phyloP scores from a whole-genome alignment of 2,329 filamentous ascomycete genomes.

The Sarocladium strictum region DNA sequence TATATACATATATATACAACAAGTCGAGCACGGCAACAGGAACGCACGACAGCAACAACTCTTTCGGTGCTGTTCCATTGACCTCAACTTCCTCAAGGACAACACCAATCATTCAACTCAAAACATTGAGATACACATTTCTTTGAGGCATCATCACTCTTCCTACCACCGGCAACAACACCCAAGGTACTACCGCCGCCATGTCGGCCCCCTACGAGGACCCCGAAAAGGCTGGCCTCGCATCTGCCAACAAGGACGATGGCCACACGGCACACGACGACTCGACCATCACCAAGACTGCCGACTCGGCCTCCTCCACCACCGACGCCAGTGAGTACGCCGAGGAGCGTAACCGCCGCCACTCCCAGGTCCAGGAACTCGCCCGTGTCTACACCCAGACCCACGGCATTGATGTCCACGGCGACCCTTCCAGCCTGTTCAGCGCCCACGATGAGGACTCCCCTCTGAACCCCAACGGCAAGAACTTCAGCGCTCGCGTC shows the following conservation, averaged over 20 bases:
- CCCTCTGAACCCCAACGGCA: conserved; percentile 22
- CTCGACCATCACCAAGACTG: conserved; percentile 7
- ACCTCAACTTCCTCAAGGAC: too few species aligned
- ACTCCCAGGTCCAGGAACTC: conserved; percentile 42
- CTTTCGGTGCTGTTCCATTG: not conserved
- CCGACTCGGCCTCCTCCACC: conserved; percentile 7
- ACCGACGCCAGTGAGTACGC: conserved; percentile 30
- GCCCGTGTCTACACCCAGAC: conserved; percentile 46
- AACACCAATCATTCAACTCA: too few species aligned
- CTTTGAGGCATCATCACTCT: not conserved
- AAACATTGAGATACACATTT: not conserved
- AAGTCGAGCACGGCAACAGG: not conserved
- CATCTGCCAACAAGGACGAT: not conserved
- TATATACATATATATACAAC: too few species aligned
- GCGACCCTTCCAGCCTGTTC: not conserved
- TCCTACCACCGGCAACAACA: not conserved
- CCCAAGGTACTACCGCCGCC: not conserved
- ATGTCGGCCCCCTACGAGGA: conserved; percentile 6
- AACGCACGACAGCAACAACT: not conserved
- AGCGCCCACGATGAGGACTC: conserved; percentile 22
- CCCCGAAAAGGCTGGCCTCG: not conserved
- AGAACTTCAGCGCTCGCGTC: conserved; percentile 39
- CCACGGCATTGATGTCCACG: conserved; percentile 20
- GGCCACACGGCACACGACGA: not conserved
- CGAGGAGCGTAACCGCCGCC: conserved; percentile 37